Conservation (phyloP, 257 asterid species). For the Solanum virginianum region DNA sequence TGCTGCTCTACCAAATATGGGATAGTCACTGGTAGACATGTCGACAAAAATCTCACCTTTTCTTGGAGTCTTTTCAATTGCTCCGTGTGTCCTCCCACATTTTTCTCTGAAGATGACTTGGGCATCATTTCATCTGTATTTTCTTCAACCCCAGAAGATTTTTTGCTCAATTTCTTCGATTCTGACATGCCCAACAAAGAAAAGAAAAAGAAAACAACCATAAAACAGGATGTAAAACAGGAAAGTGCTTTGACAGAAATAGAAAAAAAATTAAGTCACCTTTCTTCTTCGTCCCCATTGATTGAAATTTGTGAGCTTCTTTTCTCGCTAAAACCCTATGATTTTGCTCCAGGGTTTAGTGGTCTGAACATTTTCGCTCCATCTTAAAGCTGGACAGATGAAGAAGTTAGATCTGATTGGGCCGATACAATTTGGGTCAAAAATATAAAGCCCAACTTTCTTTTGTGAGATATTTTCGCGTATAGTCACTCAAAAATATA, state of each 20-base stretch:
- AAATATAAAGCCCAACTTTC: neutral
- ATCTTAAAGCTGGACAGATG: neutral
- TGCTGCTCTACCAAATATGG: neutral
- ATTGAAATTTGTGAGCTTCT: neutral
- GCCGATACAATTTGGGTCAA: neutral
- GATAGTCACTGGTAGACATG: neutral
- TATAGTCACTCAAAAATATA: too few species aligned
- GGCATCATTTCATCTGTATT: neutral
- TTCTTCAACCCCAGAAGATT: neutral
- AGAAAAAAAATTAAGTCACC: neutral
- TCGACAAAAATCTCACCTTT: constrained; percentile 24
- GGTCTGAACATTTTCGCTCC: neutral
- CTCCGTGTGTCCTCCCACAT: constrained; percentile 50
- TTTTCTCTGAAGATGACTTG: constrained; percentile 22
- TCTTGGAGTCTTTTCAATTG: too few species aligned
- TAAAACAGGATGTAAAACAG: neutral
- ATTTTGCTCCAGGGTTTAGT: neutral
- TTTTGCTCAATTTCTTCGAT: neutral
- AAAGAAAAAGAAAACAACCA: neutral
- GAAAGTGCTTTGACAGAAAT: neutral
- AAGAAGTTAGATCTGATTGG: neutral
- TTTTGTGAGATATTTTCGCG: too few species aligned
- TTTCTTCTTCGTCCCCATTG: neutral
- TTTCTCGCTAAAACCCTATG: neutral
- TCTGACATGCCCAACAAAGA: neutral